Evolutionary conservation across 805 yeast genomes (phyloP).

Genomic region (Zygoascus tannicola): DNA sequence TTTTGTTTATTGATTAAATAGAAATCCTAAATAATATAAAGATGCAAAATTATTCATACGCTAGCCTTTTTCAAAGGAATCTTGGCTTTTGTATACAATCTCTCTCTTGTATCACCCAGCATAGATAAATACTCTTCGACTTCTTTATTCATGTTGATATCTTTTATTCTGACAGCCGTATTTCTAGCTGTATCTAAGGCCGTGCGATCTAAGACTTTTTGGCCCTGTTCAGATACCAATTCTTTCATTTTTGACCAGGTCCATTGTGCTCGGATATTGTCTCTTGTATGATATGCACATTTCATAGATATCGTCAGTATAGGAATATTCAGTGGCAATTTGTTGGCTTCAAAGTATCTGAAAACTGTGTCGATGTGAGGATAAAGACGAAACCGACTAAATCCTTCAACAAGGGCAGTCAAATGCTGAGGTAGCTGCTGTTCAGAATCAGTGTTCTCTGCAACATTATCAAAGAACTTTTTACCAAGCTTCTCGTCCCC

Average conservation of each 20-base stretch:
- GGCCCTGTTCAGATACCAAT: background rate
- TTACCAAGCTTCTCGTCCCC: constrained; percentile 1
- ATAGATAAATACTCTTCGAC: background rate
- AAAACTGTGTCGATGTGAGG: constrained; percentile 10
- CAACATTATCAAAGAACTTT: background rate
- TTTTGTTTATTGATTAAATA: no score
- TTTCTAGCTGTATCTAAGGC: background rate
- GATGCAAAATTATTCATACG: no score
- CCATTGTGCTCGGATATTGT: constrained; percentile 15
- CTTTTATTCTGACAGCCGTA: background rate
- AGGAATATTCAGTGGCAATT: constrained; percentile 4
- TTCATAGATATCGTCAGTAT: constrained; percentile 18
- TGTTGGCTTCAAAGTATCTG: constrained; percentile 4
- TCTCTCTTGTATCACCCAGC: background rate
- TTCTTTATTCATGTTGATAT: background rate
- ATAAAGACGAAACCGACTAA: constrained; percentile 10
- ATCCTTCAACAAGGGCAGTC: constrained; percentile 12
- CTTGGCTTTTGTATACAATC: background rate
- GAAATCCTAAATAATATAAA: no score
- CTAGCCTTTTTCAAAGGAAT: background rate
- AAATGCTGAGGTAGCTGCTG: constrained; percentile 5
- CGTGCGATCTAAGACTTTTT: background rate
- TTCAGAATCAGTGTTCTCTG: background rate
- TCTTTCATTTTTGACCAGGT: constrained; percentile 11
- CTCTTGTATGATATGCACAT: constrained; percentile 17